phyloP scores from a whole-genome alignment of 257 asterid species.

The Plectranthus barbatus region DNA sequence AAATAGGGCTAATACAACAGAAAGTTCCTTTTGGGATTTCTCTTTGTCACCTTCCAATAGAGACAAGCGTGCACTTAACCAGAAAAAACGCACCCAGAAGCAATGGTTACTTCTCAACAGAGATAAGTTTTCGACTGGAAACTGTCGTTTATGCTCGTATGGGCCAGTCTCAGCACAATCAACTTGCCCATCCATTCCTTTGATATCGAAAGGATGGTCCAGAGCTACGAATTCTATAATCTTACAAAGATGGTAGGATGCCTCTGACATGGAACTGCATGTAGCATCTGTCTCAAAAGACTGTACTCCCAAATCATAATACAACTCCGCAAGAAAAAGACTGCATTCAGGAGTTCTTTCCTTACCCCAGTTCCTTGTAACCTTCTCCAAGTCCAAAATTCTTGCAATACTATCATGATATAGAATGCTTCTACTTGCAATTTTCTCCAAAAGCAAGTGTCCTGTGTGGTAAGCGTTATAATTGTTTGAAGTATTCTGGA shows the following conservation, averaged over 20 bases:
- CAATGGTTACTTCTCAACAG: slow-evolving; percentile 38
- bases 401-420: slow-evolving; percentile 49
- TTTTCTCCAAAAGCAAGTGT: slow-evolving; percentile 79
- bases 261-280: slow-evolving; percentile 59
- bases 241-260: slow-evolving; percentile 83
- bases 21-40: slow-evolving; percentile 65
- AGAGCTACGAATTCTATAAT: slow-evolving; percentile 72
- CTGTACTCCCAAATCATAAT: slow-evolving; percentile 69
- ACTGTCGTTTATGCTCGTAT: slow-evolving; percentile 27
- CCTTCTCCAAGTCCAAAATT: slow-evolving; percentile 81
- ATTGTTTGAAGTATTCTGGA: slow-evolving; percentile 45
- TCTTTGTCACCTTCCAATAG: slow-evolving; percentile 66
- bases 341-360: slow-evolving; percentile 78
- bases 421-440: slow-evolving; percentile 43
- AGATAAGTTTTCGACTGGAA: slow-evolving; percentile 22
- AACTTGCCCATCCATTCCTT: slow-evolving; percentile 27
- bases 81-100: slow-evolving; percentile 89
- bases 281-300: slow-evolving; percentile 38
- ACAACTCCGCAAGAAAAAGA: slow-evolving; percentile 86
- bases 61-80: slow-evolving; percentile 86
- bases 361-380: slow-evolving; percentile 73
- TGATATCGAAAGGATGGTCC: slow-evolving; percentile 44
- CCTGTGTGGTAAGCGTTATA: slow-evolving; percentile 77
- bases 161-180: slow-evolving; percentile 19
- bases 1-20: slow-evolving; percentile 55